These are phyloP conservation scores for Phallus indusiatus DNA, from an alignment of 768 basidiomycete species.

Conservation along the genomic window DNA sequence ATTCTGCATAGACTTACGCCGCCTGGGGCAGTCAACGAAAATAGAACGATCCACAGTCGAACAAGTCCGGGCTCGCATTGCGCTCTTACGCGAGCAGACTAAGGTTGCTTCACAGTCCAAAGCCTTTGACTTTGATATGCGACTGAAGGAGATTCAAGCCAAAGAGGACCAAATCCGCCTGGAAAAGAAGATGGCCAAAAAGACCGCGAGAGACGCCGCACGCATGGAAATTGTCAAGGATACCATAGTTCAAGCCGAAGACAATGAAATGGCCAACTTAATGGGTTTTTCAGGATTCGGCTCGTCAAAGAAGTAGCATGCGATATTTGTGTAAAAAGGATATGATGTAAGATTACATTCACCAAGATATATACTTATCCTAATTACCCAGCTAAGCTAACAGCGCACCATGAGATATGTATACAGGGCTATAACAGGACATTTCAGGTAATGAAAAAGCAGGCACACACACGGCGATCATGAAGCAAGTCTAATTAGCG, in stretches of 20 bases:
- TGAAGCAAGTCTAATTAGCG: neutral
- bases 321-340: too few species aligned
- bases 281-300: slow-evolving; percentile 95
- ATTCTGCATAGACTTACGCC: slow-evolving; percentile 62
- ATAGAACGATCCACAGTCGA: slow-evolving; percentile 83
- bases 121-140: slow-evolving; percentile 89
- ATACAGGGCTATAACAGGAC: too few species aligned
- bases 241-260: slow-evolving; percentile 32
- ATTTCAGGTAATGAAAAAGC: neutral
- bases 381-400: neutral
- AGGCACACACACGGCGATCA: neutral
- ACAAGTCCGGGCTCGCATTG: slow-evolving; percentile 90
- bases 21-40: slow-evolving; percentile 92
- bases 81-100: slow-evolving; percentile 77
- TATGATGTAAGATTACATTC: neutral
- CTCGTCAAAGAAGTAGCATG: slow-evolving; percentile 61
- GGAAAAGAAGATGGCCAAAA: slow-evolving; percentile 71
- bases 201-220: slow-evolving; percentile 65
- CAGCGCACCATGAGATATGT: too few species aligned
- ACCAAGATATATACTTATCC: neutral
- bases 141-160: slow-evolving; percentile 71
- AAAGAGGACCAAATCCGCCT: slow-evolving; percentile 59
- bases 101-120: slow-evolving; percentile 76
- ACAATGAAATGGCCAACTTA: slow-evolving; percentile 62
- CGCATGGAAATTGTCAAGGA: slow-evolving; percentile 56